Conservation (phyloP, 768 basidiomycete genomes). For the Collybia nuda region DNA sequence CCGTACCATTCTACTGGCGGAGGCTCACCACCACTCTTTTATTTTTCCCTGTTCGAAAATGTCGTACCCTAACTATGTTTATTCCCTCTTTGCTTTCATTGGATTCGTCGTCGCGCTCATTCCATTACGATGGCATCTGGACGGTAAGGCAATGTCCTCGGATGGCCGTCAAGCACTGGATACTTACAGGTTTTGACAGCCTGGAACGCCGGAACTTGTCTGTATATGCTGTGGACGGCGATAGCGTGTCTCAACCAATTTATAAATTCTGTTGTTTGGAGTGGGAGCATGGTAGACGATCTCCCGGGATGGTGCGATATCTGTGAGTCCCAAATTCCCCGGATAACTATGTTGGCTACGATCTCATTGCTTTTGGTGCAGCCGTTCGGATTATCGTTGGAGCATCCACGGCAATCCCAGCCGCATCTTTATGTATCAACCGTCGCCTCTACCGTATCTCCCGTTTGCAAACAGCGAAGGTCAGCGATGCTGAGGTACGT, state of each 20-base stretch:
- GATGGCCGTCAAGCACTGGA: no score
- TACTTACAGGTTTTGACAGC: slow-evolving; percentile 31
- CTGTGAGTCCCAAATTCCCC: no score
- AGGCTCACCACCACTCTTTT: no score
- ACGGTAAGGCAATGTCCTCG: no score
- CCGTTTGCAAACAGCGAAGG: slow-evolving; percentile 44
- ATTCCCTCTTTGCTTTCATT: slow-evolving; percentile 23
- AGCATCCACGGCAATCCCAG: slow-evolving; percentile 45
- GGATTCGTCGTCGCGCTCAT: slow-evolving; percentile 34
- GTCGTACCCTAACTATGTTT: slow-evolving; percentile 10
- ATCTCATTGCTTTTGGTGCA: slow-evolving; percentile 8
- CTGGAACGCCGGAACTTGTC: slow-evolving; percentile 67
- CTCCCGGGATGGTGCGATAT: slow-evolving; percentile 63
- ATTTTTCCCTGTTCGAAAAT: no score
- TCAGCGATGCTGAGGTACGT: slow-evolving; percentile 40
- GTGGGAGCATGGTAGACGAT: slow-evolving; percentile 47
- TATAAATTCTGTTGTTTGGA: slow-evolving; percentile 75
- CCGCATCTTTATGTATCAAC: slow-evolving; percentile 56
- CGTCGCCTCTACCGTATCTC: slow-evolving; percentile 61
- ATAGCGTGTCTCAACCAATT: slow-evolving; percentile 54
- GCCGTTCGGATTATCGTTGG: slow-evolving; percentile 46
- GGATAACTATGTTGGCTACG: neutral
- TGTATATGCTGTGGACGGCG: slow-evolving; percentile 69
- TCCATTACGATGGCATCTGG: slow-evolving; percentile 41
- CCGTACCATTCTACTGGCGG: no score